Evolutionary conservation across 2,329 filamentous ascomycete genomes (phyloP), one percentile per base, ranked within the genome.

Genomic region (Stachybotrys chlorohalonatus): DNA sequence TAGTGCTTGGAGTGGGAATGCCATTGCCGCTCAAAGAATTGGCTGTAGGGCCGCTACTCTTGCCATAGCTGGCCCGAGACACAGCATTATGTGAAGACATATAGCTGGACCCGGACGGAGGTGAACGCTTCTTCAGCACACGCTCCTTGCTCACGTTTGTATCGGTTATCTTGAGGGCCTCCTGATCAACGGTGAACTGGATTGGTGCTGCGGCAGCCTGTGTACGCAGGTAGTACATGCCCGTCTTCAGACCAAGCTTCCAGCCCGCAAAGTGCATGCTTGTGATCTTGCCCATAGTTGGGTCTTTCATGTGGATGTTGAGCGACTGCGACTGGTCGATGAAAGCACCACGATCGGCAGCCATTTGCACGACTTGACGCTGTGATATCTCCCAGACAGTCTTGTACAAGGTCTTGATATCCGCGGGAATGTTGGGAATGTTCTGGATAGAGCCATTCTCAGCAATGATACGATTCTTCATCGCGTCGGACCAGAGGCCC

Each of bases 381-480:
- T 99, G 94, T 17, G 90, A 95, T 66, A 99, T 96, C 72, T 99
- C 94, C 94, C 94, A 99, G 24, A 99, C 94, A 3, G 94, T 99
- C 86, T 99, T 99, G 84, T 99, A 99, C 7, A 99, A 82, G 46
- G 87, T 85, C 80, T 99, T 99, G 80, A 95, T 88, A 64, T 99
- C 94, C 36, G 88, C 84, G 13, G 94, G 93, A 59, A 99, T 96
- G 75, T 95, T 97, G 68, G 93, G 89, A 59, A 99, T 93, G 73
- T 94, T 93, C 74, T 97, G 94, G 54, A 99, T 88, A 17, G 93
- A 97, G 62, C 94, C 94, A 62, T 90, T 90, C 59, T 96, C 93
- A 55, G 94, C 88, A 67, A 99, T 99, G 80, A 99, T 99, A 65
- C 94, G 91, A 81, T 99, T 99, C 86, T 99, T 99, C 94, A 99